Percentiles rank a stretch among this genome's conserved stretches.
phyloP scores from a whole-genome alignment of 2,329 filamentous ascomycete species.

The Aspergillus japonicus region DNA sequence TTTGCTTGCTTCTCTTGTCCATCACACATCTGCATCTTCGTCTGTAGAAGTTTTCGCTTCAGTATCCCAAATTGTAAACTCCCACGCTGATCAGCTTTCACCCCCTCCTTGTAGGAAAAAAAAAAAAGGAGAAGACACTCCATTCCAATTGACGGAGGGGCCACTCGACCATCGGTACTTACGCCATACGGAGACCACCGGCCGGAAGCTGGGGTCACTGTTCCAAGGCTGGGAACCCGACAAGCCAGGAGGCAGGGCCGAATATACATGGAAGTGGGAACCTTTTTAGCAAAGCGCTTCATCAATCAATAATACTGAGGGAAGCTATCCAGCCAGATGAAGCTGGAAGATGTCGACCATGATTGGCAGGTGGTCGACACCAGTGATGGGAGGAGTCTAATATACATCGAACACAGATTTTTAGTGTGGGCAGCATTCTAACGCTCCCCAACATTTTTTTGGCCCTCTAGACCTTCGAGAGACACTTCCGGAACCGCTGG shows the following conservation, averaged over 20 bases:
- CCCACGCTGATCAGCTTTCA: not conserved
- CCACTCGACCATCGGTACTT: not conserved
- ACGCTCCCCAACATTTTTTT: conserved; percentile 2
- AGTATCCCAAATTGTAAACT: not conserved
- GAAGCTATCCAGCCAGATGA: not conserved
- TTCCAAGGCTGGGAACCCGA: not conserved
- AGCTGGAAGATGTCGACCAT: not conserved
- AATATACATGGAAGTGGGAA: not conserved
- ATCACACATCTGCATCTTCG: not conserved
- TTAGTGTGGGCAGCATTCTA: not conserved
- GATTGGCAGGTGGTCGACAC: not conserved
- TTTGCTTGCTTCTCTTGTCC: not conserved
- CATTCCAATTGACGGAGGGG: not conserved
- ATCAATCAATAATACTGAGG: not conserved
- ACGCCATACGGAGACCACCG: not conserved
- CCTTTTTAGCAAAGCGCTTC: not conserved
- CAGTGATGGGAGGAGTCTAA: not conserved
- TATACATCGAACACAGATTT: not conserved
- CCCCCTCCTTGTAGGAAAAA: too few species aligned
- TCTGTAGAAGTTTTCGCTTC: not conserved
- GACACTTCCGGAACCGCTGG: conserved; percentile 4
- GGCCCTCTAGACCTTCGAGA: conserved; percentile 2
- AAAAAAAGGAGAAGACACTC: not conserved
- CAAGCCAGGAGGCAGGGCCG: not conserved
- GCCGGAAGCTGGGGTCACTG: not conserved